Evolutionary conservation across 1,284 basidiomycete species (phyloP).

Genomic region (Cryptococcus sp.): DNA sequence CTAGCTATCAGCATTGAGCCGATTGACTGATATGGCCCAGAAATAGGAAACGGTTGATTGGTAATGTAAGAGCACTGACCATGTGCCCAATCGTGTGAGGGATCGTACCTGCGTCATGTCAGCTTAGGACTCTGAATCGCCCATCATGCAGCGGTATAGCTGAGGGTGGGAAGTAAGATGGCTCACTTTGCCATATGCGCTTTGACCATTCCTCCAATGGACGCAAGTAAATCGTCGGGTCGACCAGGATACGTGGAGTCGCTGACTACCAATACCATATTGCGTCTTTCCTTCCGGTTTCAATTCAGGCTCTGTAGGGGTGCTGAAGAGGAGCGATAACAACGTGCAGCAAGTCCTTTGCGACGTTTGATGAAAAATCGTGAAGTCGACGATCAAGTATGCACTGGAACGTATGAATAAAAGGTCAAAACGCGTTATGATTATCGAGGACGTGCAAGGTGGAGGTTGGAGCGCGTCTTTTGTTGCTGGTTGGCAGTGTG

Average conservation of each 20-base stretch:
- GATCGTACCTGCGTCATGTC: conserved; percentile 63
- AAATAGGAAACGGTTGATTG: no score
- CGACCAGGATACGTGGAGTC: background rate
- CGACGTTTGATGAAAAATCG: no score
- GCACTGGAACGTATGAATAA: background rate
- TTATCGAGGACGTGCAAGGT: background rate
- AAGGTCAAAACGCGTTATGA: background rate
- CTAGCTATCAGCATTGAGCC: background rate
- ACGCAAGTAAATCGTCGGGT: conserved; percentile 53
- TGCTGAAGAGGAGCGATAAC: no score
- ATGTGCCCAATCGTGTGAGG: conserved; percentile 86
- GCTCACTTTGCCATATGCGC: conserved; percentile 66
- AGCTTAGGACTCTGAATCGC: background rate
- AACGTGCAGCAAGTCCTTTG: no score
- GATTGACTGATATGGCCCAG: background rate
- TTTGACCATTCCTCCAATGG: conserved; percentile 70
- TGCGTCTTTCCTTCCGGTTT: no score
- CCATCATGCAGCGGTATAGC: background rate
- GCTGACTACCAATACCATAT: no score
- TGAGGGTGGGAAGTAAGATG: background rate
- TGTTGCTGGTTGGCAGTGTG: background rate
- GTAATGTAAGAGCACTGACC: conserved; percentile 57
- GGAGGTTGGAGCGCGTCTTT: background rate
- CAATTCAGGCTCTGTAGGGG: no score
- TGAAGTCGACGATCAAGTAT: background rate